Evolutionary conservation across 2,329 filamentous ascomycete genomes (phyloP).

Genomic region (Trichoderma afroharzianum): DNA sequence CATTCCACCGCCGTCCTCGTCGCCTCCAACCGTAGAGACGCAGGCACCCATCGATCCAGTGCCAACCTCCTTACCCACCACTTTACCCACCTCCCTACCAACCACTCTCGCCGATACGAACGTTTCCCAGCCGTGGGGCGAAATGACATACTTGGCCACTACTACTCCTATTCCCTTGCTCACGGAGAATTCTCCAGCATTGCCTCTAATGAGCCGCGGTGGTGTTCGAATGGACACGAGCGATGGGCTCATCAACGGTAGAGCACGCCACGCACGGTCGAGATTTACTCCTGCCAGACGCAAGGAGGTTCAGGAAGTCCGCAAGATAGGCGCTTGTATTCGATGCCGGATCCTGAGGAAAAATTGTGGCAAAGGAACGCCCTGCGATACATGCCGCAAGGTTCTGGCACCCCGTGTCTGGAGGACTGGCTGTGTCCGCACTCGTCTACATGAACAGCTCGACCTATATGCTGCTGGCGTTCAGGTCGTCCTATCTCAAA

Average conservation of each 20-base stretch:
- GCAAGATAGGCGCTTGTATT: slow-evolving; percentile 63
- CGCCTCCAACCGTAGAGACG: slow-evolving; percentile 27
- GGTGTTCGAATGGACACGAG: slow-evolving; percentile 53
- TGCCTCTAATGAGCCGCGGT: slow-evolving; percentile 38
- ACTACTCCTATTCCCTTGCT: slow-evolving; percentile 32
- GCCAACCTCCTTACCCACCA: slow-evolving; percentile 10
- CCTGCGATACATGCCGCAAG: slow-evolving; percentile 61
- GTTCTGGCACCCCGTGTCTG: slow-evolving; percentile 63
- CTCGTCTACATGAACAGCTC: slow-evolving; percentile 58
- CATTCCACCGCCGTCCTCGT: slow-evolving; percentile 29
- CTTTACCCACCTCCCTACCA: slow-evolving; percentile 19
- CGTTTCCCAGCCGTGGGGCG: slow-evolving; percentile 47
- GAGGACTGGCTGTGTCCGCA: slow-evolving; percentile 61
- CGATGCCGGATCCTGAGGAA: slow-evolving; percentile 63
- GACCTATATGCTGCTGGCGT: slow-evolving; percentile 62
- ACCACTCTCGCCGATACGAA: slow-evolving; percentile 25
- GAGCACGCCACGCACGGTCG: slow-evolving; percentile 52
- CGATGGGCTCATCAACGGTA: slow-evolving; percentile 42
- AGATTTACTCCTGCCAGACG: slow-evolving; percentile 56
- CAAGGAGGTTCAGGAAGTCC: slow-evolving; percentile 62
- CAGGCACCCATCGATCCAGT: slow-evolving; percentile 3
- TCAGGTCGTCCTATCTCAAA: slow-evolving; percentile 59
- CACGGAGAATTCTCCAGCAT: slow-evolving; percentile 30
- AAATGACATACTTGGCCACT: slow-evolving; percentile 48
- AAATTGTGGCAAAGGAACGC: slow-evolving; percentile 61